Base-by-base conservation (phyloP, 2,329 filamentous ascomycete species). In the Colletotrichum limetticola region DNA sequence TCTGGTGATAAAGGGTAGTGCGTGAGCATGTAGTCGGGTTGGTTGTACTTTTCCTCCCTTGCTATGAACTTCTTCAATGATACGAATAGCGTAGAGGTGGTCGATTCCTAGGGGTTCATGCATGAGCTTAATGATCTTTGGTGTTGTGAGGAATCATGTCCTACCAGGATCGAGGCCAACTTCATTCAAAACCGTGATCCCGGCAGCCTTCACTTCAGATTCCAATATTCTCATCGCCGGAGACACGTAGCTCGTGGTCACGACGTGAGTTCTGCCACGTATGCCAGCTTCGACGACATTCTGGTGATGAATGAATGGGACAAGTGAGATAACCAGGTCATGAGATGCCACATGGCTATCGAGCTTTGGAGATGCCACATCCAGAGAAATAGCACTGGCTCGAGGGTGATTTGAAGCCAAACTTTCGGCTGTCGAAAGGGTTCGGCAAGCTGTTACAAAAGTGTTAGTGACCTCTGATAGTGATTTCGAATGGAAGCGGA, bases 161-260 rank as follows among this genome's bases (percentile, higher is more conserved):
- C 49, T 49, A 24, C 68, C 68, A 9, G 88, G 88, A 78, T 90
- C 88, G 16, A 90, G 83, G 61, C 91, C 91, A 77, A 92, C 92
- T 84, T 94, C 92, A 82, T 94, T 94, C 87, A 94, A 88, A 75
- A 94, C 91, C 2, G 91, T 92, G 80, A 94, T 93, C 59, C 91
- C 92, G 8, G 92, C 92, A 71, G 90, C 89, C 83, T 92, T 92
- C 74, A 87, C 90, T 4, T 53, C 37, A 69, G 86, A 84, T 72
- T 93, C 90, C 52, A 94, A 85, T 80, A 90, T 91, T 83, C 88
- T 83, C 90, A 94, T 93, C 16, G 90, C 91, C 1, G 91, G 90
- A 8, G 90, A 92, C 70, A 93, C 90, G 78, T 94, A 94, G n/a
- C 89, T 91, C n/a, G 92, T 93, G 30, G 92, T 94, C 74, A 94